Percentiles rank a stretch among this genome's conserved stretches.
phyloP scores from a whole-genome alignment of 768 basidiomycete genomes.

The Pulveroboletus sp. region DNA sequence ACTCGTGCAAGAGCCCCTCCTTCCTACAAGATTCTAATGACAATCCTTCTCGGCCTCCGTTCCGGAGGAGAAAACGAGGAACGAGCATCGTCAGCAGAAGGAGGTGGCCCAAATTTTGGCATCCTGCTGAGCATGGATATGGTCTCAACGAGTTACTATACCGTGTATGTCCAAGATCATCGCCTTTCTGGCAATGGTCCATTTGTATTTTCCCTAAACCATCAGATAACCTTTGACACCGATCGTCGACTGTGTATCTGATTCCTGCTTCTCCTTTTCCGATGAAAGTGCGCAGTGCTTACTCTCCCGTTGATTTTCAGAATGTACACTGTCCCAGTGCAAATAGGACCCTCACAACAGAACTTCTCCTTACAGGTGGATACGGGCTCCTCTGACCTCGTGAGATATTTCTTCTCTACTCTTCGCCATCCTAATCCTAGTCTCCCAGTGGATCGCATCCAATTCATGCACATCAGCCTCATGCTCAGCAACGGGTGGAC shows the following conservation, averaged over 20 bases:
- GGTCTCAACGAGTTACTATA: conserved; percentile 48
- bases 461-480: conserved; percentile 52
- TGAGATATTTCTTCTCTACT: conserved; percentile 32
- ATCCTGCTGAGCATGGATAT: conserved; percentile 54
- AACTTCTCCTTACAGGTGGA: conserved; percentile 67
- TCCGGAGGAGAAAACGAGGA: conserved; percentile 8
- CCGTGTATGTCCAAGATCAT: conserved; percentile 41
- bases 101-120: conserved; percentile 47
- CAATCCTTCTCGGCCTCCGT: conserved; percentile 2
- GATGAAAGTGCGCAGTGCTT: neutral
- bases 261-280: neutral
- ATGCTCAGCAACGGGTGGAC: conserved; percentile 44
- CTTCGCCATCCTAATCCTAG: neutral
- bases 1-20: no score
- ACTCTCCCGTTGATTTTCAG: conserved; percentile 32
- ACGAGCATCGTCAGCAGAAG: conserved; percentile 30
- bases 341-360: conserved; percentile 46
- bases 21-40: conserved; percentile 10
- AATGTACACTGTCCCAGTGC: conserved; percentile 59
- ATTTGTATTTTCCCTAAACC: neutral
- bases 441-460: conserved; percentile 67
- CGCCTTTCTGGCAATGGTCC: neutral
- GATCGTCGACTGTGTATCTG: neutral
- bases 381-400: conserved; percentile 78
- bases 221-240: neutral